Evolutionary conservation across 2,329 filamentous ascomycete genomes (phyloP).

Genomic region (Zasmidium cellare): DNA sequence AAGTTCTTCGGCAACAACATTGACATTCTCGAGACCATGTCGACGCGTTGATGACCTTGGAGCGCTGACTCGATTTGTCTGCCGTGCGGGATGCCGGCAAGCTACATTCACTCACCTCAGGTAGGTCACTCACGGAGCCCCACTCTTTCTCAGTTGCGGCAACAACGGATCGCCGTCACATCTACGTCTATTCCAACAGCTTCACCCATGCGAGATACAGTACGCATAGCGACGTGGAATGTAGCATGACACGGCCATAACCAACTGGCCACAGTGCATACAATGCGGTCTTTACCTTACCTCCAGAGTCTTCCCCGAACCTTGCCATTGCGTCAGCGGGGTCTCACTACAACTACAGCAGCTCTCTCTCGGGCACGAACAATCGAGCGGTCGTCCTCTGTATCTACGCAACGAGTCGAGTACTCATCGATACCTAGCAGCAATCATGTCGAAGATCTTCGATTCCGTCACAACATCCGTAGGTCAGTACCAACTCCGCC

Average conservation of each 20-base stretch:
- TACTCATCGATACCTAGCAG: not conserved
- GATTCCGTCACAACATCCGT: conserved; percentile 13
- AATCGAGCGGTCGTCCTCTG: not conserved
- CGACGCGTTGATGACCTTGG: too few relatives aligned
- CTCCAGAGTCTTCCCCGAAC: not conserved
- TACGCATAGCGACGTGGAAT: too few relatives aligned
- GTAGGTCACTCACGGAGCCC: not conserved
- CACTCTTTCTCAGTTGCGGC: not conserved
- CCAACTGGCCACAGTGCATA: not conserved
- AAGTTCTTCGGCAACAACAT: too few relatives aligned
- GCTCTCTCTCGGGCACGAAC: not conserved
- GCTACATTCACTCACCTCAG: not conserved
- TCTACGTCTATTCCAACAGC: too few relatives aligned
- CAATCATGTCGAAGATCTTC: conserved; percentile 13
- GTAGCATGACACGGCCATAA: too few relatives aligned
- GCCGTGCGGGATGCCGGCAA: too few relatives aligned
- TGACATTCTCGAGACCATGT: too few relatives aligned
- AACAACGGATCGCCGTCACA: not conserved
- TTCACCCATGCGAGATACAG: too few relatives aligned
- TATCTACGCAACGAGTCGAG: not conserved
- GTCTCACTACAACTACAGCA: not conserved
- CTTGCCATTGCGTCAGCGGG: conserved; percentile 7
- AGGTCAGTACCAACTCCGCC: conserved; percentile 19
- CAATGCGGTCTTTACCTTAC: not conserved
- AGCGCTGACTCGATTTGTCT: too few relatives aligned